Evolutionary conservation across 2,329 filamentous ascomycete species (phyloP), one percentile per base, ranked within the genome.

Genomic region (Cercospora berteroae): DNA sequence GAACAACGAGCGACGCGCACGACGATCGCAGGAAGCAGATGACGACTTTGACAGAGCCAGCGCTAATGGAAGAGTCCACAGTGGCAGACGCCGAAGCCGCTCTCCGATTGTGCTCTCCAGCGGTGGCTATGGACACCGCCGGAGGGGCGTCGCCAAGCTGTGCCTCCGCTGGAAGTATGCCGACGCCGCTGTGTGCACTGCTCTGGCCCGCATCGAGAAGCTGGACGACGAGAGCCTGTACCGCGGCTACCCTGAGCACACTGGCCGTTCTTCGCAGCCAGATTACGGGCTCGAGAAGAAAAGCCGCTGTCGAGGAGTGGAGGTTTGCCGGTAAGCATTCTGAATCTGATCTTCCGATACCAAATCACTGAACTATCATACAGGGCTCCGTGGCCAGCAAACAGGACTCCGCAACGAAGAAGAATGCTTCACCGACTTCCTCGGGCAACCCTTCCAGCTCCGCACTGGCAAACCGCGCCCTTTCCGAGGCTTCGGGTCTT

Each of bases 181-280:
- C 60, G 82, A 80, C 50, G 83, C 83, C 18, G 81, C 81, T 42
- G 78, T 83, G 36, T 75, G 78, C 69, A 83, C 81, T 58, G 76
- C 80, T 67, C 72, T 80, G 42, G 75, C 75, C 31, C 77, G 79
- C 29, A 74, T 79, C 56, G 69, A 74, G 9, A 70, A 72, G 31
- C 73, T 79, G 16, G 76, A 77, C 71, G 67, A 72, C 58, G 69
- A 79, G 68, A 79, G 77, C 50, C 62, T 76, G 57, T 57, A 74
- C 44, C 70, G 73, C 55, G 77, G 73, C 58, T 78, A 76, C 65
- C 77, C 77, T 8, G 72, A 74, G 65, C 69, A 71, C 66, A 9
- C 60, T 68, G 9, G 50, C 66, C 16, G 56, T 20, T 7, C 4
- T 61, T 39, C 33, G 33, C 33, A 39, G 33, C 33, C 33, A 39